phyloP scores from a whole-genome alignment of 2,329 filamentous ascomycete species.

The Orbilia blumenaviensis region DNA sequence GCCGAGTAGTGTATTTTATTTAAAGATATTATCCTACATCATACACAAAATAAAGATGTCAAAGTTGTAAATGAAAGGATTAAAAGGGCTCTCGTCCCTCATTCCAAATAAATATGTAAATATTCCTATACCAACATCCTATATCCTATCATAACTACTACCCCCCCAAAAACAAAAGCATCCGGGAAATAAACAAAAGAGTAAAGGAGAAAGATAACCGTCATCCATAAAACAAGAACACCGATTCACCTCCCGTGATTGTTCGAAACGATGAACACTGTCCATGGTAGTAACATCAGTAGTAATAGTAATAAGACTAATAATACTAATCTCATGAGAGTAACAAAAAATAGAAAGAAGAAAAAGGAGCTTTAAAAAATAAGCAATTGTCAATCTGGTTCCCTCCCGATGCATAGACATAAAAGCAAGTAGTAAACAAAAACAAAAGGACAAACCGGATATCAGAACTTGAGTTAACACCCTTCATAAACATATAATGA shows the following conservation, averaged over 20 bases:
- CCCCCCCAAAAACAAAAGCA: too few relatives aligned
- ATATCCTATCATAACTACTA: too few relatives aligned
- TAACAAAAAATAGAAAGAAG: neutral
- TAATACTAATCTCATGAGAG: neutral
- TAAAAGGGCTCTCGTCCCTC: too few relatives aligned
- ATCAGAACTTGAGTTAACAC: neutral
- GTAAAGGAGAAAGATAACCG: neutral
- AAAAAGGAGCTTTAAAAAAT: neutral
- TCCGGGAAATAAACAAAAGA: neutral
- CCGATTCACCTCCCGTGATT: neutral
- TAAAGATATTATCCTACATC: too few relatives aligned
- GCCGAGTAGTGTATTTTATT: too few relatives aligned
- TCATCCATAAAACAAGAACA: neutral
- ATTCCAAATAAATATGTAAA: too few relatives aligned
- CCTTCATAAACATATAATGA: neutral
- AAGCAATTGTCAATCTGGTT: slow-evolving; percentile 29
- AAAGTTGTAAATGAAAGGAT: too few relatives aligned
- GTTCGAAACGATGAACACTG: slow-evolving; percentile 1
- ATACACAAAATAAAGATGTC: too few relatives aligned
- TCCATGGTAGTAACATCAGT: neutral
- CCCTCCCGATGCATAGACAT: slow-evolving; percentile 8
- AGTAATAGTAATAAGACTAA: slow-evolving; percentile 7
- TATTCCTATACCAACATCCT: neutral
- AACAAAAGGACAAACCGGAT: slow-evolving; percentile 1
- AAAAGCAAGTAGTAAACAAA: neutral